These are phyloP conservation scores for Rhizoclosmatium globosum DNA, from an alignment of 192 early-diverging fungal species.

Conservation along the genomic window DNA sequence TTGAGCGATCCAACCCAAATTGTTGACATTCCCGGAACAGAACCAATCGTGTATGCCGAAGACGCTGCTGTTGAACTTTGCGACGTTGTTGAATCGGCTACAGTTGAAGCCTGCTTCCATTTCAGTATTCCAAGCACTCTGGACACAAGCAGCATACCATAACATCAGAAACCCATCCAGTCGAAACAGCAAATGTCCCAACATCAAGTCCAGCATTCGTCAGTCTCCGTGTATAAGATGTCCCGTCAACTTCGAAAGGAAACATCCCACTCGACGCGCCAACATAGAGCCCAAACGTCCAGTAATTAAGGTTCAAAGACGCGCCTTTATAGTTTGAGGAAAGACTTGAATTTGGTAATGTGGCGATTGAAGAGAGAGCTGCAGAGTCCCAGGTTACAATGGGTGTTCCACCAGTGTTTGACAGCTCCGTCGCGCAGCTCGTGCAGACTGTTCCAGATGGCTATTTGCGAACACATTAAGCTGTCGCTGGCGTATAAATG, in stretches of 20 bases:
- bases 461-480: neutral
- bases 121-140: neutral
- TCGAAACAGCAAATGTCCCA: neutral
- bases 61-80: neutral
- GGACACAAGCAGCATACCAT: neutral
- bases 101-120: neutral
- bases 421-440: neutral
- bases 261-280: neutral
- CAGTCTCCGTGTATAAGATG: neutral
- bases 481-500: neutral
- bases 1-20: slow-evolving; percentile 5
- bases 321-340: neutral
- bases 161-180: slow-evolving; percentile 19
- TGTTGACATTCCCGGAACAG: slow-evolving; percentile 13
- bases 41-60: neutral
- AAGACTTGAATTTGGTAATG: neutral
- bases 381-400: slow-evolving; percentile 1
- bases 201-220: neutral
- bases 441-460: neutral
- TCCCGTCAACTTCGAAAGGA: neutral
- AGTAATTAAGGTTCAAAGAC: neutral
- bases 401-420: slow-evolving; percentile 9
- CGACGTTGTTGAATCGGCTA: neutral
- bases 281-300: neutral
- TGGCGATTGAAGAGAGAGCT: neutral